These are phyloP conservation scores for Rosa hybrid DNA, from an alignment of 331 rosid genomes.

Conservation along the genomic window DNA sequence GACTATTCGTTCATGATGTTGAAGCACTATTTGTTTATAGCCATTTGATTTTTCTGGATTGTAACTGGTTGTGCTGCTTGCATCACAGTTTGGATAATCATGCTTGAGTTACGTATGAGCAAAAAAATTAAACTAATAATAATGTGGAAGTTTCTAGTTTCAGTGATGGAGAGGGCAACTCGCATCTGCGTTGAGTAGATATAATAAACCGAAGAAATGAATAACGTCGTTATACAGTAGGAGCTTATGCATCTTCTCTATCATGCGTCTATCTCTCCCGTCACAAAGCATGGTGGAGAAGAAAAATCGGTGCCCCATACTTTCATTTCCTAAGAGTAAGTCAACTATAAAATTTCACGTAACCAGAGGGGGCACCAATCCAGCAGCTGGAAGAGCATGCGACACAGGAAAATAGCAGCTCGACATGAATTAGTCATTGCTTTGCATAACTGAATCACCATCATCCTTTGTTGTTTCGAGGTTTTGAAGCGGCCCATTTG, in stretches of 20 bases:
- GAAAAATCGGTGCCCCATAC: background rate
- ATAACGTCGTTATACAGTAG: background rate
- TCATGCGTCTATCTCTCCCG: background rate
- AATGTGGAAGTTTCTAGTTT: background rate
- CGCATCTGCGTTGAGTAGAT: background rate
- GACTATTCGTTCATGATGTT: background rate
- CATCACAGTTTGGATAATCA: background rate
- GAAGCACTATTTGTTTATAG: background rate
- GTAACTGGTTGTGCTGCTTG: background rate
- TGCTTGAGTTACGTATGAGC: background rate
- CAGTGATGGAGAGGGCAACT: background rate
- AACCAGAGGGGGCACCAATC: background rate
- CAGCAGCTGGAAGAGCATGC: background rate
- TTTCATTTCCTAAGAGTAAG: background rate
- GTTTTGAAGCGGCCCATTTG: conserved; percentile 85
- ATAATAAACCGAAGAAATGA: background rate
- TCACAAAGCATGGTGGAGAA: background rate
- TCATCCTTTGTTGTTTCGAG: conserved; percentile 49
- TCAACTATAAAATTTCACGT: background rate
- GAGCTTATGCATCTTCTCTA: background rate
- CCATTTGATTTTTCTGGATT: background rate
- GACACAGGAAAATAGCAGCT: background rate
- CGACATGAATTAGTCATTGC: background rate
- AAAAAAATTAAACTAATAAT: background rate
- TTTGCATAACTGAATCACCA: background rate